Base-by-base conservation (phyloP, 345 rosid genomes). In the Clarkia xantiana region DNA sequence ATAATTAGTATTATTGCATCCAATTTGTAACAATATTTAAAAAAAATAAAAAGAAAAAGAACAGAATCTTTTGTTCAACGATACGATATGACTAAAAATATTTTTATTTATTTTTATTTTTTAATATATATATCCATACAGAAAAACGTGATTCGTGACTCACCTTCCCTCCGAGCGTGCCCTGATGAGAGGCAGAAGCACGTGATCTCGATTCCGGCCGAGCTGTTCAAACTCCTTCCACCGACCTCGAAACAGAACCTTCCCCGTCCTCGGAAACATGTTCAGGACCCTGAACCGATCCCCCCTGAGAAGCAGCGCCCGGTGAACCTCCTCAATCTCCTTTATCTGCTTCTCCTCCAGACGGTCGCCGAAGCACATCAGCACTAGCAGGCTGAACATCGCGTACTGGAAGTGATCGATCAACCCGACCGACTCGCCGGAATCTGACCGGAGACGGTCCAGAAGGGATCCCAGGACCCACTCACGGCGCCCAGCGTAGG, bases 381-480 rank as follows among this genome's bases (percentile, higher is more conserved):
- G 18, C 10, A 47, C 60, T 10, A 56, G 14, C 34, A 56, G 40
- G 44, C 47, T 38, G 40, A 56, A 56, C 60, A 56, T 56, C 0
- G 60, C 60, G 46, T 47, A 40, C 25, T 47, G 60, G 39, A 56
- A 56, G 46, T 56, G 60, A 45, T 47, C 60, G 10, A 41, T 23
- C 2, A 23, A 38, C 4, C 60, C 3, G 6, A 56, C 36, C 22
- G 2, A 20, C 40, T 5, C 46, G 4, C 10, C 45, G 11, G 14
- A 13, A 18, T 43, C 44, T 0, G 46, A 40, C 17, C 51, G 39
- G 11, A 56, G 36, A 13, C 44, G 38, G n/a, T 23, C 41, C 18
- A 22, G 19, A 0, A 56, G 53, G 22, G 14, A 5, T 17, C 22
- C 46, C 11, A 56, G 52, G 8, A 44, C 53, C 46, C 60, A 41